Percentiles rank a stretch among this genome's conserved stretches.
Conservation (phyloP, 2,329 filamentous ascomycete genomes). For the Ophiostoma montium region DNA sequence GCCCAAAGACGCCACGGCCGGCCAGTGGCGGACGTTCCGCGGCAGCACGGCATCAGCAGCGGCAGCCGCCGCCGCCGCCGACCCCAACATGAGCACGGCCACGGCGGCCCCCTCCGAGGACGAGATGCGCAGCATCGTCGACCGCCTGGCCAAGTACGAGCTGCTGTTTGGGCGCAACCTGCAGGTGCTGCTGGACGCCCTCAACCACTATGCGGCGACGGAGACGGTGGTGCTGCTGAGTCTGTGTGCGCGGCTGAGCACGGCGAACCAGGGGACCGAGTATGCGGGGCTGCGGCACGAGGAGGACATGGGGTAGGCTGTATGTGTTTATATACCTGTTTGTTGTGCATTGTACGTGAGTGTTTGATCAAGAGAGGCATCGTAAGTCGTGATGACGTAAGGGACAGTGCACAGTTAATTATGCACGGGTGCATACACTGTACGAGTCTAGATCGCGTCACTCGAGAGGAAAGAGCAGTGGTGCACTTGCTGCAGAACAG, state of each 20-base stretch:
- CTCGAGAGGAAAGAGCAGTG: no score
- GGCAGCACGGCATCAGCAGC: conserved; percentile 24
- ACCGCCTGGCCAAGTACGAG: conserved; percentile 84
- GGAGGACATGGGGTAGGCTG: conserved; percentile 27
- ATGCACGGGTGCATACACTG: no score
- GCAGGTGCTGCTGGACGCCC: conserved; percentile 82
- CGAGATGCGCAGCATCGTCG: conserved; percentile 43
- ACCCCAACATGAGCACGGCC: conserved; percentile 8
- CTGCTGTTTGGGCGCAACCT: conserved; percentile 83
- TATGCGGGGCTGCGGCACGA: conserved; percentile 46
- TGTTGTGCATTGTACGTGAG: no score
- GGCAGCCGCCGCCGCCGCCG: conserved; percentile 16
- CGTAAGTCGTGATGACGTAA: not conserved
- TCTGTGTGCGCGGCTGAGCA: conserved; percentile 68
- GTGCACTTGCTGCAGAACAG: no score
- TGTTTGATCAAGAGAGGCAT: not conserved
- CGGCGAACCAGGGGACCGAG: conserved; percentile 63
- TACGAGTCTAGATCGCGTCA: no score
- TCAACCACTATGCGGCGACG: conserved; percentile 95
- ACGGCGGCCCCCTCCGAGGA: conserved; percentile 23
- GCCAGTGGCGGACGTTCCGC: conserved; percentile 47
- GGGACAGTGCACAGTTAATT: no score
- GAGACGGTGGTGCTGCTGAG: conserved; percentile 91
- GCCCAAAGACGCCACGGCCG: conserved; percentile 43
- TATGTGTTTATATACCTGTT: not conserved